phyloP scores from a whole-genome alignment of 1,284 basidiomycete species.

The Fistulinella cinereoalba region DNA sequence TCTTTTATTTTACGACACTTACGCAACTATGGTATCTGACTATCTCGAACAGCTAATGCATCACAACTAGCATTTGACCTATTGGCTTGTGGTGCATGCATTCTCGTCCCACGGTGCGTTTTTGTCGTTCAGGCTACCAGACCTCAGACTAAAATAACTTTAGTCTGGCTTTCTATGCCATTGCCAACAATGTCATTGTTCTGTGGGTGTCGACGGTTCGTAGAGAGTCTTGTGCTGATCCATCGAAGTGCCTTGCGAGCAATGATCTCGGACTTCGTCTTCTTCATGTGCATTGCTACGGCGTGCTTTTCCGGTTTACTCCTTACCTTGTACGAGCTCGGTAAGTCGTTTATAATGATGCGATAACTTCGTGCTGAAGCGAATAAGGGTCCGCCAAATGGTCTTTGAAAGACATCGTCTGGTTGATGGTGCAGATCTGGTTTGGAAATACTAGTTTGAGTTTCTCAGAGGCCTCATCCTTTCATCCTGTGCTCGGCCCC shows the following conservation, averaged over 20 bases:
- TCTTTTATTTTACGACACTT: slow-evolving; percentile 26
- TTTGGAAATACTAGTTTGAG: slow-evolving; percentile 77
- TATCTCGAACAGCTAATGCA: slow-evolving; percentile 38
- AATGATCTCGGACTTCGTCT: slow-evolving; percentile 76
- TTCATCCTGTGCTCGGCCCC: slow-evolving; percentile 83
- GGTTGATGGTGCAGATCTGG: slow-evolving; percentile 83
- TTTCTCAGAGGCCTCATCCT: slow-evolving; percentile 65
- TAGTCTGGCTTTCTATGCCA: slow-evolving; percentile 80
- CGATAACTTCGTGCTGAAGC: slow-evolving; percentile 14
- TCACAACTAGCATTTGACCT: slow-evolving; percentile 81
- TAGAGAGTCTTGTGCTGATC: slow-evolving; percentile 6
- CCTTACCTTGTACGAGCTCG: slow-evolving; percentile 80
- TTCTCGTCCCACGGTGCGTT: slow-evolving; percentile 75
- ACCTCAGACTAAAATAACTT: slow-evolving; percentile 3
- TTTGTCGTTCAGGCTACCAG: neutral
- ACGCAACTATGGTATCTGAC: slow-evolving; percentile 8
- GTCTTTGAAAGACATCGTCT: slow-evolving; percentile 70
- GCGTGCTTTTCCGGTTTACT: slow-evolving; percentile 86
- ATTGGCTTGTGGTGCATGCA: slow-evolving; percentile 81
- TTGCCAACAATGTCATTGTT: slow-evolving; percentile 81
- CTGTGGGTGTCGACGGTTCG: slow-evolving; percentile 45
- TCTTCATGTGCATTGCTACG: slow-evolving; percentile 80
- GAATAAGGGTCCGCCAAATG: slow-evolving; percentile 49
- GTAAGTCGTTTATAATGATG: slow-evolving; percentile 35
- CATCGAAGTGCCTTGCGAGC: slow-evolving; percentile 61